Conservation (phyloP, 169 alveolate genomes). For the Cryptosporidium ryanae region DNA sequence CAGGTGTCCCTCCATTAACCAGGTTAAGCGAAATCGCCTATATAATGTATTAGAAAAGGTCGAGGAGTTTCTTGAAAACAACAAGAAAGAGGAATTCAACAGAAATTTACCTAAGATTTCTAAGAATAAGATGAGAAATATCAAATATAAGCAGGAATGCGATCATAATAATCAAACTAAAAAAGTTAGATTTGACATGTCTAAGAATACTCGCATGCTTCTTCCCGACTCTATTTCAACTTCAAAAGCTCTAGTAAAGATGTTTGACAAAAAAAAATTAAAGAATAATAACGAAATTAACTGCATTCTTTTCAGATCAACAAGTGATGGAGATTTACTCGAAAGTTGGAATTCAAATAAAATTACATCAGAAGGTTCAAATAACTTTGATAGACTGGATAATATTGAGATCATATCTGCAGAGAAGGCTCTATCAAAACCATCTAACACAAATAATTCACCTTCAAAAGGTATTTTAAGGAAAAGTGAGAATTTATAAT, state of each 20-base stretch:
- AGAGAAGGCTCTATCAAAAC: conserved; percentile 59
- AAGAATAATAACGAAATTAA: conserved; percentile 26
- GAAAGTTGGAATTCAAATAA: neutral
- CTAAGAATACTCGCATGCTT: conserved; percentile 60
- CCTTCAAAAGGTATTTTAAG: conserved; percentile 64
- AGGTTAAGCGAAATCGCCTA: conserved; percentile 25
- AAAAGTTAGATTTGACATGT: conserved; percentile 69
- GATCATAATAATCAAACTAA: conserved; percentile 3
- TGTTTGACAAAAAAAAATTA: conserved; percentile 28
- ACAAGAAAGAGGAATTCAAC: neutral
- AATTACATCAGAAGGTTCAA: neutral
- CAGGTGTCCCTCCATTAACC: conserved; percentile 1
- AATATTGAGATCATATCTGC: conserved; percentile 48
- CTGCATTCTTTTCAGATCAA: conserved; percentile 32
- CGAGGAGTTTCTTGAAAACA: neutral
- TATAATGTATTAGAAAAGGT: conserved; percentile 38
- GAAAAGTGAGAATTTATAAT: no score
- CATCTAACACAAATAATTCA: conserved; percentile 14
- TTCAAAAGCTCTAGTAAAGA: conserved; percentile 43
- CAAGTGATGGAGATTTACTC: neutral
- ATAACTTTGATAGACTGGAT: neutral
- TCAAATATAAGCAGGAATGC: neutral
- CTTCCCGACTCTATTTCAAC: conserved; percentile 67
- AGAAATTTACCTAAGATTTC: conserved; percentile 30
- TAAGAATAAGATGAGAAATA: conserved; percentile 17